A percentile compares a stretch with the other conserved stretches of the same genome.
Conservation (phyloP, 1,139 yeast species). For the Pichia sp. region DNA sequence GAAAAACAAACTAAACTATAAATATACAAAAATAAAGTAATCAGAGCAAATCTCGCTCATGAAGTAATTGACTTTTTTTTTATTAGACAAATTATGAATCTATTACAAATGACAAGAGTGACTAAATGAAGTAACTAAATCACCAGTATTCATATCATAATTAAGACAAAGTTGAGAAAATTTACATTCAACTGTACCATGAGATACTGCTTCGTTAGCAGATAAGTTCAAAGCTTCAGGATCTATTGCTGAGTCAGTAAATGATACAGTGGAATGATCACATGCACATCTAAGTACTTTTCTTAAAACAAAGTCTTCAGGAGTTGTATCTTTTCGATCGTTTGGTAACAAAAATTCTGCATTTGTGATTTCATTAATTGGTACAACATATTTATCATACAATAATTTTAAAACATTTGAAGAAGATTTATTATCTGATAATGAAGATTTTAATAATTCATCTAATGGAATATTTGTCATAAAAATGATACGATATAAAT, state of each 20-base stretch:
- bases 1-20: background rate
- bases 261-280: conserved; percentile 20
- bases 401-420: conserved; percentile 20
- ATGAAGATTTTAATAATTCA: conserved; percentile 20
- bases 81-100: no score
- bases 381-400: conserved; percentile 25
- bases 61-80: no score
- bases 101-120: conserved; percentile 24
- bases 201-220: conserved; percentile 11
- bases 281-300: conserved; percentile 25
- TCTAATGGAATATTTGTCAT: conserved; percentile 19
- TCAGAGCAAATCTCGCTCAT: no score
- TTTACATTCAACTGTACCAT: conserved; percentile 18
- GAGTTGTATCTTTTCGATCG: conserved; percentile 1
- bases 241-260: conserved; percentile 23
- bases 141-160: conserved; percentile 24
- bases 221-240: conserved; percentile 26
- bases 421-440: conserved; percentile 20
- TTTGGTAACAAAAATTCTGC: conserved; percentile 23
- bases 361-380: conserved; percentile 26
- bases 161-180: conserved; percentile 26
- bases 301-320: conserved; percentile 10
- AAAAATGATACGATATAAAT: conserved; percentile 23
- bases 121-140: conserved; percentile 25
- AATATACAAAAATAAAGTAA: background rate